Percentiles rank a stretch among this genome's conserved stretches.
Evolutionary conservation across 352 stramenopile species (phyloP).

Genomic region (Phytophthora multivora): DNA sequence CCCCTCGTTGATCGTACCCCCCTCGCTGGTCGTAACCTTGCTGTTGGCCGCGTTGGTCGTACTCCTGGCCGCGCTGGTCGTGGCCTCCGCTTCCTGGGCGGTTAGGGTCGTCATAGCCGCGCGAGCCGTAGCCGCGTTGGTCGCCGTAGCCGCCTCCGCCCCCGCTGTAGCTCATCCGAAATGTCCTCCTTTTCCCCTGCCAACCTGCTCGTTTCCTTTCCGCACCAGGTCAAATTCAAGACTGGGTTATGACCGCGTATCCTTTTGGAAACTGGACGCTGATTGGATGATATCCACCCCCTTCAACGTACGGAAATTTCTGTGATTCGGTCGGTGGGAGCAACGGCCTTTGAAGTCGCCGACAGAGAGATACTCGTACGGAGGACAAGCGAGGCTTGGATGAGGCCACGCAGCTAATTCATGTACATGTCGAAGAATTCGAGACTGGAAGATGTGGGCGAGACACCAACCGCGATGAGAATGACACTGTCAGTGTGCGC

Average conservation of each 20-base stretch:
- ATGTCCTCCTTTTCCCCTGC: constrained; percentile 8
- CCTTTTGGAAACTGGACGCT: neutral
- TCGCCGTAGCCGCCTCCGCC: constrained; percentile 35
- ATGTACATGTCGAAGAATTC: too few relatives aligned
- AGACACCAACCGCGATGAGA: too few relatives aligned
- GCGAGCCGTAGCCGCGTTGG: constrained; percentile 23
- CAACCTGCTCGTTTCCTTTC: constrained; percentile 2
- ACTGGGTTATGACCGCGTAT: constrained; percentile 3
- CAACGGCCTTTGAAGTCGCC: neutral
- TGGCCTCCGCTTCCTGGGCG: constrained; percentile 21
- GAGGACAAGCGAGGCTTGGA: too few relatives aligned
- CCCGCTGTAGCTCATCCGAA: constrained; percentile 57
- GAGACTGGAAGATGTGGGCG: too few relatives aligned
- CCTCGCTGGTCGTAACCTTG: constrained; percentile 26
- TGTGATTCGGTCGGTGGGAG: neutral
- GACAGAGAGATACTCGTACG: too few relatives aligned
- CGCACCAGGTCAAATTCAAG: neutral
- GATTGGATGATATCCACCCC: constrained; percentile 8
- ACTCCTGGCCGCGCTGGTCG: neutral
- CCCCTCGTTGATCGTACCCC: constrained; percentile 37
- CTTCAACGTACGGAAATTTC: constrained; percentile 13
- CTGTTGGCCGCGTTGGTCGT: constrained; percentile 19
- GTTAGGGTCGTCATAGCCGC: constrained; percentile 31
- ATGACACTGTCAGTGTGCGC: too few relatives aligned
- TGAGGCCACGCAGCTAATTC: too few relatives aligned